Conservation (phyloP, 257 asterid species). For the Fraxinus anomala region DNA sequence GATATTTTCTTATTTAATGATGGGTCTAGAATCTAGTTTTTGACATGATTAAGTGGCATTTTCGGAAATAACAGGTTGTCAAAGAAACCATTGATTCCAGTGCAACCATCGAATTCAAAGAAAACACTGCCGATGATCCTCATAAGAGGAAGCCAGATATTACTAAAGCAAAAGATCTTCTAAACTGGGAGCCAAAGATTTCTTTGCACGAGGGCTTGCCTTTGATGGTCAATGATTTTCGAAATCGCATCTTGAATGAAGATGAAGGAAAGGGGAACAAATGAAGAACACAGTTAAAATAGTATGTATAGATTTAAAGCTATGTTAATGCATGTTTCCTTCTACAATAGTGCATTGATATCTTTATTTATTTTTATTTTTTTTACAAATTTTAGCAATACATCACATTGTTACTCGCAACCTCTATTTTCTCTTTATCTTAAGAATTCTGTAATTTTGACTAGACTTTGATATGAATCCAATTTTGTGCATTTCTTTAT, state of each 20-base stretch:
- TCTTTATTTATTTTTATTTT: slow-evolving; percentile 11
- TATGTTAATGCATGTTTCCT: slow-evolving; percentile 28
- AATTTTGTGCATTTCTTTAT: slow-evolving; percentile 16
- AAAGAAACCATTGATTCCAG: slow-evolving; percentile 93
- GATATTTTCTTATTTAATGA: not conserved
- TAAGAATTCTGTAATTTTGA: slow-evolving; percentile 30
- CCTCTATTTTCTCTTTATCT: not conserved
- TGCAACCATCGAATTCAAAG: slow-evolving; percentile 72
- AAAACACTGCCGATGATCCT: slow-evolving; percentile 97
- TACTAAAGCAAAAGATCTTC: slow-evolving; percentile 84
- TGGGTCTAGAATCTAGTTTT: not conserved
- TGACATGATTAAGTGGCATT: slow-evolving; percentile 12
- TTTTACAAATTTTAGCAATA: slow-evolving; percentile 21
- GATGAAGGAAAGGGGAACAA: slow-evolving; percentile 83
- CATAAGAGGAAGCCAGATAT: slow-evolving; percentile 98
- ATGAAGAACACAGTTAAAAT: slow-evolving; percentile 16
- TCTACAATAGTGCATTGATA: slow-evolving; percentile 25
- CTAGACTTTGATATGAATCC: slow-evolving; percentile 26
- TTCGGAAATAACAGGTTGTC: slow-evolving; percentile 61
- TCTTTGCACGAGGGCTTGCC: slow-evolving; percentile 85
- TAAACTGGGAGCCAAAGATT: slow-evolving; percentile 94
- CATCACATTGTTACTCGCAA: slow-evolving; percentile 2
- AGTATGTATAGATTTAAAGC: slow-evolving; percentile 34
- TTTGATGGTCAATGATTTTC: slow-evolving; percentile 79
- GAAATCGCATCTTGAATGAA: slow-evolving; percentile 93